Evolutionary conservation across 108 stramenopile genomes (phyloP).

Genomic region (Cyclotella cryptica): DNA sequence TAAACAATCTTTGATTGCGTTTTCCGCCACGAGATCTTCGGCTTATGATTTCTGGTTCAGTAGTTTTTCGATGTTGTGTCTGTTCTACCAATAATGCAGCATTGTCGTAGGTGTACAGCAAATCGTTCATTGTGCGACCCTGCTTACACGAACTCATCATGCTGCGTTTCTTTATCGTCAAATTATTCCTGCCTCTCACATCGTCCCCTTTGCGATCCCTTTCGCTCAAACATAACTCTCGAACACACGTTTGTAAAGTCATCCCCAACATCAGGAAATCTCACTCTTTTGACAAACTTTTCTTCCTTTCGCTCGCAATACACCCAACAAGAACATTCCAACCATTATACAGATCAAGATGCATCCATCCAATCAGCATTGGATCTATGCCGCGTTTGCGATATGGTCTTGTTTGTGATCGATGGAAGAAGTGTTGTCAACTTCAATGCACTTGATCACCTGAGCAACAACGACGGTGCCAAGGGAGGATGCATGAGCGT

Average conservation of each 20-base stretch:
- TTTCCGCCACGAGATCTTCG: too few relatives aligned
- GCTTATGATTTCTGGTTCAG: too few relatives aligned
- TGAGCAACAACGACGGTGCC: not conserved
- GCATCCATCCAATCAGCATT: constrained; percentile 82
- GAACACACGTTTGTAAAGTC: not conserved
- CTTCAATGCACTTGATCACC: constrained; percentile 14
- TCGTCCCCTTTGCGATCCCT: too few relatives aligned
- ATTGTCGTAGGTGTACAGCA: too few relatives aligned
- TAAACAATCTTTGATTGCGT: too few relatives aligned
- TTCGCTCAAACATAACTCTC: too few relatives aligned
- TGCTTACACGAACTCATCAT: too few relatives aligned
- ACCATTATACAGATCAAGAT: constrained; percentile 53
- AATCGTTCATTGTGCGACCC: too few relatives aligned
- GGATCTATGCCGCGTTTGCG: constrained; percentile 89
- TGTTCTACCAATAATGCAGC: too few relatives aligned
- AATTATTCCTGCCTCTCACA: too few relatives aligned
- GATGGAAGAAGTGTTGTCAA: constrained; percentile 69
- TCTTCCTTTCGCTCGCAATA: constrained; percentile 79
- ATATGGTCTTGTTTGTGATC: constrained; percentile 85
- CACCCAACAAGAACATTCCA: constrained; percentile 11
- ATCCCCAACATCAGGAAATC: constrained; percentile 9
- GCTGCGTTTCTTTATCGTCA: too few relatives aligned
- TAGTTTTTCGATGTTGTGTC: too few relatives aligned
- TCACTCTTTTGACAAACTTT: constrained; percentile 82
- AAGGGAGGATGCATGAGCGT: constrained; percentile 26